These are phyloP conservation scores for Lepidium campestre DNA, from an alignment of 441 rosid genomes.

Conservation along the genomic window DNA sequence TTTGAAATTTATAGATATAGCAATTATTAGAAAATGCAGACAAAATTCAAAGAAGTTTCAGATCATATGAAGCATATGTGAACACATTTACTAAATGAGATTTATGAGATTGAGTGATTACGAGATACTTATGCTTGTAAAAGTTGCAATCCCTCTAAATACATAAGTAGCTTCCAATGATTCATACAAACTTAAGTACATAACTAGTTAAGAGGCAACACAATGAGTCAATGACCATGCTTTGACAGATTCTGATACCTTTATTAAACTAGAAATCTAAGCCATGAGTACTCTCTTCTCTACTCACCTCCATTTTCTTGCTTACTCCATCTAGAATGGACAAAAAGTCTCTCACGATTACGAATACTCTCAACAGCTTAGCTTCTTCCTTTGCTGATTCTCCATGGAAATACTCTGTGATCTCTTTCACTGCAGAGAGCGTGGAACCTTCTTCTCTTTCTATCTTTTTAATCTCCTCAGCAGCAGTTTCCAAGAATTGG, in stretches of 20 bases:
- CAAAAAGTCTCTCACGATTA: constrained; percentile 32
- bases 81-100: no score
- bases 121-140: not conserved
- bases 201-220: not conserved
- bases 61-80: no score
- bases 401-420: constrained; percentile 37
- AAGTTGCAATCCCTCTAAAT: not conserved
- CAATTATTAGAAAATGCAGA: no score
- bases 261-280: not conserved
- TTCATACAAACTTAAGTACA: constrained; percentile 18
- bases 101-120: no score
- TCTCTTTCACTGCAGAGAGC: constrained; percentile 27
- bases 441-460: constrained; percentile 25
- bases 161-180: not conserved
- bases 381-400: constrained; percentile 37
- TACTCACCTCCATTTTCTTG: constrained; percentile 22
- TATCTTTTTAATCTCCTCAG: constrained; percentile 23
- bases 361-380: constrained; percentile 30
- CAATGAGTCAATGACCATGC: not conserved
- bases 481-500: constrained; percentile 23
- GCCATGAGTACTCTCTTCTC: not conserved
- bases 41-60: no score
- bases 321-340: constrained; percentile 26
- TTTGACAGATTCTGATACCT: not conserved
- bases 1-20: no score